Percentiles rank a stretch among this genome's conserved stretches.
Conservation (phyloP, 495 filamentous ascomycete genomes). For the Patellaria atrata region DNA sequence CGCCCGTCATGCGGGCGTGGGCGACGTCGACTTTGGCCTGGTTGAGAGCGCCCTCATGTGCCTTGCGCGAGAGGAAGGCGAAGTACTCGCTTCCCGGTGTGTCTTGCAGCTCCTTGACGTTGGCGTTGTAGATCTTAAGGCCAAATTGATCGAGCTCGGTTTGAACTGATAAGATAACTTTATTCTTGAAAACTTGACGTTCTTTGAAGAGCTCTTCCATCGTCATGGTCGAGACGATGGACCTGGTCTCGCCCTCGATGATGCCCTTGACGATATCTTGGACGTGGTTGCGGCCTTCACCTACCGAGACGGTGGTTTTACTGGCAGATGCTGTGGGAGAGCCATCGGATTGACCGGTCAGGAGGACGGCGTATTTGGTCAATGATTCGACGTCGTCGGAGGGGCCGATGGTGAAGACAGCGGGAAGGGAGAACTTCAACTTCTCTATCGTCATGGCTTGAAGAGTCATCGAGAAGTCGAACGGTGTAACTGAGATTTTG, state of each 20-base stretch:
- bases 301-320: constrained; percentile 20
- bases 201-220: constrained; percentile 81
- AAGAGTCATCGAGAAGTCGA: constrained; percentile 59
- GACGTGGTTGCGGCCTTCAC: constrained; percentile 43
- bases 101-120: constrained; percentile 74
- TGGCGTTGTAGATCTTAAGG: constrained; percentile 57
- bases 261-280: constrained; percentile 80
- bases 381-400: constrained; percentile 49
- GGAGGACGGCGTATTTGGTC: constrained; percentile 61
- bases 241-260: constrained; percentile 73
- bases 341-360: constrained; percentile 44
- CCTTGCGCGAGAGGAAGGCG: constrained; percentile 60
- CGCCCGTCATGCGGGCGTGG: constrained; percentile 60
- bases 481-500: constrained; percentile 53
- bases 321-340: constrained; percentile 20
- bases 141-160: constrained; percentile 61
- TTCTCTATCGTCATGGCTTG: constrained; percentile 69
- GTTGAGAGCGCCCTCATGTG: constrained; percentile 69
- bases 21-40: constrained; percentile 69
- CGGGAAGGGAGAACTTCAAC: constrained; percentile 60
- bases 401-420: constrained; percentile 76
- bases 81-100: constrained; percentile 66
- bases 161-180: constrained; percentile 67
- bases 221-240: constrained; percentile 64
- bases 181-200: constrained; percentile 62